Evolutionary conservation across 192 early-diverging fungal species (phyloP).

Genomic region (Linnemannia exigua): DNA sequence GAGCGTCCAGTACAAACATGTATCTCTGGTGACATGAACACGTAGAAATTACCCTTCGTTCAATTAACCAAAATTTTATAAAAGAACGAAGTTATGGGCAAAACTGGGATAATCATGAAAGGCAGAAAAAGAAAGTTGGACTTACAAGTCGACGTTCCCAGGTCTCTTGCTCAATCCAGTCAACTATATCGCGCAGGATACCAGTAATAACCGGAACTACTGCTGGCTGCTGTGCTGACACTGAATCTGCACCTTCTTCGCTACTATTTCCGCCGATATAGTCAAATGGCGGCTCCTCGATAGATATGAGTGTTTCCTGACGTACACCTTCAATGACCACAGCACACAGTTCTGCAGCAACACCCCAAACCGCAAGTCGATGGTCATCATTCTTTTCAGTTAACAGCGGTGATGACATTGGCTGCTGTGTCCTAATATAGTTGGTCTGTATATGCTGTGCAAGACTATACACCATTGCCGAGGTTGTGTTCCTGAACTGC

Average conservation of each 20-base stretch:
- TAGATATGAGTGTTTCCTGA: constrained; percentile 2
- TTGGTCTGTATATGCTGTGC: constrained; percentile 35
- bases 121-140: background rate
- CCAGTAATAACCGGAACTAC: constrained; percentile 21
- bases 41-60: no score
- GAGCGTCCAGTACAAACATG: constrained; percentile 31
- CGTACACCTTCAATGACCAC: constrained; percentile 14
- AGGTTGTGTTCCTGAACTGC: constrained; percentile 28
- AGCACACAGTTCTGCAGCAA: constrained; percentile 20
- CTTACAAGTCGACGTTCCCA: constrained; percentile 51
- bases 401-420: background rate
- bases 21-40: no score
- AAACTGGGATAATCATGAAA: no score
- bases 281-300: background rate
- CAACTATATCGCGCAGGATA: constrained; percentile 39
- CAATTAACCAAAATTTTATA: no score
- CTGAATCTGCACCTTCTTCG: background rate
- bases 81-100: no score
- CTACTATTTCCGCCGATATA: background rate
- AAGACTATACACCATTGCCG: constrained; percentile 22
- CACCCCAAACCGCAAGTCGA: constrained; percentile 26
- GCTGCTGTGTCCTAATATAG: constrained; percentile 32
- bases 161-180: constrained; percentile 49
- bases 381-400: background rate
- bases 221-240: background rate